A percentile compares a stretch with the other conserved stretches of the same genome.
These are phyloP conservation scores for Thraustotheca clavata DNA, from an alignment of 352 stramenopile species.

Conservation along the genomic window DNA sequence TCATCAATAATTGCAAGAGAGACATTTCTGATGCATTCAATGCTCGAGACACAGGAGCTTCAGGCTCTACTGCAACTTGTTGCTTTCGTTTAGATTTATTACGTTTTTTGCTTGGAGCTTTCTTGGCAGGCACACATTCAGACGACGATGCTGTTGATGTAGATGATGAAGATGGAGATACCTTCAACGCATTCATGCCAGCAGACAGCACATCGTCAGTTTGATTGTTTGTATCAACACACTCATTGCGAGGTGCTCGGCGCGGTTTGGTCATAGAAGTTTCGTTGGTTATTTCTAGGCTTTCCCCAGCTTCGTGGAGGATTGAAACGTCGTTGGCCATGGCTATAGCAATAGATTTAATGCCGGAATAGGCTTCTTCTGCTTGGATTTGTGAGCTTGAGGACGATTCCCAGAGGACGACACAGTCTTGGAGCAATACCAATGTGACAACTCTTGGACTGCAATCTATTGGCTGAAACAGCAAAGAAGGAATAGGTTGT, in stretches of 20 bases:
- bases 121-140: background rate
- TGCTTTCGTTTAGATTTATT: background rate
- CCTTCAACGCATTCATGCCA: background rate
- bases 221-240: background rate
- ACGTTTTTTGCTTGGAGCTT: background rate
- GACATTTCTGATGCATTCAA: slow-evolving; percentile 9
- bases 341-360: too few relatives aligned
- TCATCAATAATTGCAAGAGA: slow-evolving; percentile 7
- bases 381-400: background rate
- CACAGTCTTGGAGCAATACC: too few relatives aligned
- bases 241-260: background rate
- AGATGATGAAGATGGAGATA: background rate
- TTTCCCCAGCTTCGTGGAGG: background rate
- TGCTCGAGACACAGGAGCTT: background rate
- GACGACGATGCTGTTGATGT: slow-evolving; percentile 1
- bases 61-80: background rate
- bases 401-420: background rate
- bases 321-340: background rate
- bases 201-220: background rate
- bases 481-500: too few relatives aligned
- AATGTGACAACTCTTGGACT: too few relatives aligned
- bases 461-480: too few relatives aligned
- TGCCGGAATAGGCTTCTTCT: too few relatives aligned
- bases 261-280: background rate
- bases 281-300: background rate